Conservation (phyloP, 2,329 filamentous ascomycete genomes). For the Teratosphaeria zuluensis region DNA sequence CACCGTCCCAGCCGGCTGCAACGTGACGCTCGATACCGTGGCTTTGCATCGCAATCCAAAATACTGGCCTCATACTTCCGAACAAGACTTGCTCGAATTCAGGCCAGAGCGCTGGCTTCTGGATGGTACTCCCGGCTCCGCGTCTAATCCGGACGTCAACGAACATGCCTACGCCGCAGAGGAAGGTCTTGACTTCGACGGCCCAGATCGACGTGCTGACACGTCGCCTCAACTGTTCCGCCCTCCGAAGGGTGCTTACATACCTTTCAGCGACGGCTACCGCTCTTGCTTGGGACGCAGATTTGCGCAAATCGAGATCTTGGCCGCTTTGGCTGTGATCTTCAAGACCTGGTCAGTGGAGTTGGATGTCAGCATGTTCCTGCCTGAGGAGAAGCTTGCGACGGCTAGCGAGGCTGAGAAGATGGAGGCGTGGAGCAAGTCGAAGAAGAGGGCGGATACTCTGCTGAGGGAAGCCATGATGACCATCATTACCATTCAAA, state of each 20-base stretch:
- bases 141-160: slow-evolving; percentile 9
- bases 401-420: slow-evolving; percentile 38
- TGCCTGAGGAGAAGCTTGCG: slow-evolving; percentile 33
- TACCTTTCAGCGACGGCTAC: slow-evolving; percentile 48
- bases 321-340: slow-evolving; percentile 43
- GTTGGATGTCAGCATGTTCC: slow-evolving; percentile 49
- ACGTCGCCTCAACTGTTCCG: slow-evolving; percentile 54
- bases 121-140: slow-evolving; percentile 17
- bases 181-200: slow-evolving; percentile 36
- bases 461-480: slow-evolving; percentile 46
- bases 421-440: slow-evolving; percentile 50
- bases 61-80: slow-evolving; percentile 53
- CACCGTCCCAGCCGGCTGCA: slow-evolving; percentile 47
- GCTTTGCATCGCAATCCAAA: slow-evolving; percentile 58
- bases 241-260: slow-evolving; percentile 43
- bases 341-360: slow-evolving; percentile 56
- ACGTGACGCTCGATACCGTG: slow-evolving; percentile 48
- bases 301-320: slow-evolving; percentile 49
- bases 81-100: slow-evolving; percentile 56
- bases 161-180: slow-evolving; percentile 30
- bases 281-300: slow-evolving; percentile 46
- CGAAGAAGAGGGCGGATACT: slow-evolving; percentile 44
- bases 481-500: slow-evolving; percentile 62
- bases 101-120: slow-evolving; percentile 63
- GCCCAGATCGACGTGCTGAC: slow-evolving; percentile 47